phyloP scores from a whole-genome alignment of 2,329 filamentous ascomycete genomes.

The Nemania serpens region DNA sequence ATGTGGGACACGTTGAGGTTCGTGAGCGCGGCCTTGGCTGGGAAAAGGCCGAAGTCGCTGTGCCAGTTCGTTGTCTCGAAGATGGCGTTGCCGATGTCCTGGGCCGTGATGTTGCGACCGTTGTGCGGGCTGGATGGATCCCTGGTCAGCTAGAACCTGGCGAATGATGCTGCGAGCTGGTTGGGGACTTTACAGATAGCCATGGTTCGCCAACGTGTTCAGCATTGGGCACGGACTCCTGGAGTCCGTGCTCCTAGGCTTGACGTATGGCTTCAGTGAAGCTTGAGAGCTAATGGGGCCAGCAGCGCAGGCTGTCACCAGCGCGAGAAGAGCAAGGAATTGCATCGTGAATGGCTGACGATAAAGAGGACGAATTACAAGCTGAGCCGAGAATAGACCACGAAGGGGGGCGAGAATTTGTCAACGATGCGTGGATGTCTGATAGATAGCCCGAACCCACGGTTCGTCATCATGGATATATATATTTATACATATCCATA shows the following conservation, averaged over 20 bases:
- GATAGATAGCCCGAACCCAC: neutral
- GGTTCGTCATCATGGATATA: constrained; percentile 13
- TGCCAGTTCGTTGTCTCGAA: constrained; percentile 25
- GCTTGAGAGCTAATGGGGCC: constrained; percentile 16
- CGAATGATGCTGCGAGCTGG: neutral
- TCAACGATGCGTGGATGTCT: neutral
- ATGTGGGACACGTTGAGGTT: constrained; percentile 15
- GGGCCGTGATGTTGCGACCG: constrained; percentile 26
- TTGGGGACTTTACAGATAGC: constrained; percentile 28
- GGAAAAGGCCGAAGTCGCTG: constrained; percentile 24
- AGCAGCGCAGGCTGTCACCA: constrained; percentile 19
- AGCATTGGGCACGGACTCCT: constrained; percentile 31
- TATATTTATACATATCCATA: too few relatives aligned
- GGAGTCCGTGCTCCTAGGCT: constrained; percentile 27
- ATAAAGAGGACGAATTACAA: neutral
- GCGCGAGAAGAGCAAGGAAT: constrained; percentile 18
- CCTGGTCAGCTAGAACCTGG: constrained; percentile 1
- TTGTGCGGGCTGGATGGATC: constrained; percentile 18
- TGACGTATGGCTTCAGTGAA: constrained; percentile 26
- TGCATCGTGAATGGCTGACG: constrained; percentile 16
- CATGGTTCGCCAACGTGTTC: constrained; percentile 34
- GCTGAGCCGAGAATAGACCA: neutral
- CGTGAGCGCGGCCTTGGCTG: constrained; percentile 13
- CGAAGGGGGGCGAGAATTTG: neutral
- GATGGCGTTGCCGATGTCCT: constrained; percentile 24